Percentiles rank a stretch among this genome's conserved stretches.
Conservation (phyloP, 352 stramenopile species). For the Globisporangium megalacanthum region DNA sequence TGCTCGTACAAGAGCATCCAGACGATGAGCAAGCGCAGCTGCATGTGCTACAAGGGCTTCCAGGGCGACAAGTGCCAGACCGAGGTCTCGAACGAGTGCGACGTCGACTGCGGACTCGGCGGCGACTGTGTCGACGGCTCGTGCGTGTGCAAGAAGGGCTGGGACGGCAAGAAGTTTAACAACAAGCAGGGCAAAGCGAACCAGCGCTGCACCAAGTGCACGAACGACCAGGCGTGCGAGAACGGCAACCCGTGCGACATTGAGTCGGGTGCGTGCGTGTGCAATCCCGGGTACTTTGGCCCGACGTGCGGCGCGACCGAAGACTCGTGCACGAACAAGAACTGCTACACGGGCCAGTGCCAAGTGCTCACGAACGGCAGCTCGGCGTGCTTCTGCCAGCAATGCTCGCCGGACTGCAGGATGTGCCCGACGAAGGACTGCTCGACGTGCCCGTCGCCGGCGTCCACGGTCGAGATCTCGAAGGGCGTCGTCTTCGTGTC, state of each 20-base stretch:
- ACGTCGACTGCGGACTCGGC: conserved; percentile 31
- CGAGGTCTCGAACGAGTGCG: conserved; percentile 19
- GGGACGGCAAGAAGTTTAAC: conserved; percentile 25
- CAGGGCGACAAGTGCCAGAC: conserved; percentile 23
- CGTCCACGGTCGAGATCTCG: conserved; percentile 8
- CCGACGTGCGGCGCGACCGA: conserved; percentile 23
- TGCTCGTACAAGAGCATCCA: conserved; percentile 66
- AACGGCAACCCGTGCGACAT: conserved; percentile 26
- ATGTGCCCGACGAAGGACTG: conserved; percentile 20
- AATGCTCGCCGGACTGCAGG: conserved; percentile 12
- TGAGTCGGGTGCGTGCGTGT: conserved; percentile 20
- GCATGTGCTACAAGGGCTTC: conserved; percentile 46
- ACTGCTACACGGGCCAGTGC: conserved; percentile 15
- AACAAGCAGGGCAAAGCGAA: conserved; percentile 22
- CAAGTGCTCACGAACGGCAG: conserved; percentile 15
- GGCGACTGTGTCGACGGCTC: conserved; percentile 27
- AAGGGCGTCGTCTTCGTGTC: conserved; percentile 14
- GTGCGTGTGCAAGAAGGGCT: conserved; percentile 30
- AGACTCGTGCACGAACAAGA: conserved; percentile 22
- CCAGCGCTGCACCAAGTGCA: conserved; percentile 30
- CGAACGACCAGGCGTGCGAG: conserved; percentile 28
- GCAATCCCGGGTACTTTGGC: conserved; percentile 24
- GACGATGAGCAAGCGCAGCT: conserved; percentile 49
- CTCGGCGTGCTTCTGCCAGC: conserved; percentile 19
- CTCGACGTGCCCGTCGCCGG: conserved; percentile 15